Conservation (phyloP, 129 eudicot species). For the Saposhnikovia divaricata region DNA sequence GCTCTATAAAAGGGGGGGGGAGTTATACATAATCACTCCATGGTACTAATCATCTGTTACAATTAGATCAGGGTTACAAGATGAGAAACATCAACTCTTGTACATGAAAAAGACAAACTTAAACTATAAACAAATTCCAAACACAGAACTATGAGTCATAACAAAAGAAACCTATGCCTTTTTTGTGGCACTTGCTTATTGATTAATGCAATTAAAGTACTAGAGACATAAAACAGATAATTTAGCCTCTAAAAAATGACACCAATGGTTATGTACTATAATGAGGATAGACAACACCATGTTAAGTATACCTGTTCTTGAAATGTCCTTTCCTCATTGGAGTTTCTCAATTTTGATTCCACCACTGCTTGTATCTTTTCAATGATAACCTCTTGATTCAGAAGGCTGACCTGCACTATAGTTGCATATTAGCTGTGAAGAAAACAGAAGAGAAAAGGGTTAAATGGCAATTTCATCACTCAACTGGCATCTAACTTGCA, state of each 20-base stretch:
- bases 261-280: neutral
- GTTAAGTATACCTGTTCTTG: slow-evolving; percentile 64
- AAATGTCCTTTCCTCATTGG: slow-evolving; percentile 71
- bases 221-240: neutral
- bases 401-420: slow-evolving; percentile 76
- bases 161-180: neutral
- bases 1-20: neutral
- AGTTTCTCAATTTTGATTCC: slow-evolving; percentile 70
- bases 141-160: neutral
- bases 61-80: neutral
- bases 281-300: slow-evolving; percentile 9
- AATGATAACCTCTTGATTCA: slow-evolving; percentile 88
- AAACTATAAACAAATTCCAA: no score
- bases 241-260: neutral
- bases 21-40: neutral
- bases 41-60: neutral
- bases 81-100: neutral
- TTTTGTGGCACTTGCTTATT: neutral
- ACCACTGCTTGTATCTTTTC: slow-evolving; percentile 86
- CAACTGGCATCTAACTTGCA: no score
- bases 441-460: neutral
- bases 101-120: neutral
- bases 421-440: slow-evolving; percentile 1
- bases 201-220: neutral
- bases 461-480: no score